Base-by-base conservation (phyloP, 768 basidiomycete genomes). In the Boletus subparvulus region DNA sequence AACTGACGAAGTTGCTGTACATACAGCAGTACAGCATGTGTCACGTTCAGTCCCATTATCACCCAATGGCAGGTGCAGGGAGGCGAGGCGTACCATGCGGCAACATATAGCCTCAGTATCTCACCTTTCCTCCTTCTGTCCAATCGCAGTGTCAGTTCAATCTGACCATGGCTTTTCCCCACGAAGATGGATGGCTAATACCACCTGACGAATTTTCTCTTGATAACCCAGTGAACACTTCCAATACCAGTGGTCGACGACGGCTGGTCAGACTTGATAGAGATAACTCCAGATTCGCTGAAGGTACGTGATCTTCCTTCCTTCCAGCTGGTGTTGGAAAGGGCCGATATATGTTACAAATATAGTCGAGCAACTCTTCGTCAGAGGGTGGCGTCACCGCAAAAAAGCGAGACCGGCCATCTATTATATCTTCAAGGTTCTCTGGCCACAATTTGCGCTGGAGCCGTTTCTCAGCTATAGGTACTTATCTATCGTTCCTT, bases 371-470 rank as follows among this genome's bases (percentile, higher is more conserved):
- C 75, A 72, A 28, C 70, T 77, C 39, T 85, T 86, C 57, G 59
- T 69, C 49, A 78, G 78, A 59, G 81, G 79, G 35, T 86, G 84
- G 84, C 76, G 72, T 47, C 84, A 86, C 65, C 74, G 78, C 1
- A 74, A 81, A 58, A 85, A 84, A 64, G 60, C 69, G 11, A 76
- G 68, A 55, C 84, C 83, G 3, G 69, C 73, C 21, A 65, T 86
- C 39, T 78, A 77, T 44, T 74, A 74, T 6, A 69, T 86, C 11
- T 84, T 80, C 67, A 82, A 78, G 62, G 71, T 86, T 32, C 67
- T 84, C 39, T 78, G 75, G 53, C 71, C 80, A 17, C 75, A 79
- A 56, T 59, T 74, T 12, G 72, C 59, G 41, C 70, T 84, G 8
- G 72, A 77, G 33, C 71, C 77, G 28, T 85, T 77, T 63, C 71